A percentile compares a stretch with the other conserved stretches of the same genome.
Evolutionary conservation across 208 protist genomes (phyloP).

Genomic region (Leishmania major): DNA sequence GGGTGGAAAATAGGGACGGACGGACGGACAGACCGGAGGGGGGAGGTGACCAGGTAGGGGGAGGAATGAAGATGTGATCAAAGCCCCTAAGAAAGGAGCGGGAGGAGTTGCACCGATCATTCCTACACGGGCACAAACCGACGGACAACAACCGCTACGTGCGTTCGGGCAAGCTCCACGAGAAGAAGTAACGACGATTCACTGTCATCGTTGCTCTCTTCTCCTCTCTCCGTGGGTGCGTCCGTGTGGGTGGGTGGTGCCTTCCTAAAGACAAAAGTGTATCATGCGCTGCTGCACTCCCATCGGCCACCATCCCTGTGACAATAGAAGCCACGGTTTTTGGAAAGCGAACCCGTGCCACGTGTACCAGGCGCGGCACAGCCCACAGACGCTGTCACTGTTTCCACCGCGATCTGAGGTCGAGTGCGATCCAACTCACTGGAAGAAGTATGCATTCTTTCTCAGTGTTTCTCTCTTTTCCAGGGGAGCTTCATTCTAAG

Average conservation of each 20-base stretch:
- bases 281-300: background rate
- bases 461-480: background rate
- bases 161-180: background rate
- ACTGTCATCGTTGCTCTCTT: background rate
- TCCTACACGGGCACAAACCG: background rate
- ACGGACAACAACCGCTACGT: background rate
- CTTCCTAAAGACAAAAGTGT: background rate
- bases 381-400: background rate
- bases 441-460: background rate
- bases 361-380: background rate
- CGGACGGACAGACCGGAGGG: too few species aligned
- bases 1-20: background rate
- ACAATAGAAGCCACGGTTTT: background rate
- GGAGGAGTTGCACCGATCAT: background rate
- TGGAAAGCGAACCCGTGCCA: background rate
- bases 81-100: background rate
- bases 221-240: background rate
- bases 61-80: background rate
- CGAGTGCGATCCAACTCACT: background rate
- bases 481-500: background rate
- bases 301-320: background rate
- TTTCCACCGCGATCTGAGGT: background rate
- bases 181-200: background rate
- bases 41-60: background rate
- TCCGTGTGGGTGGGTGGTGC: background rate